phyloP scores from a whole-genome alignment of 2,329 filamentous ascomycete genomes.

The Fusarium clavum region DNA sequence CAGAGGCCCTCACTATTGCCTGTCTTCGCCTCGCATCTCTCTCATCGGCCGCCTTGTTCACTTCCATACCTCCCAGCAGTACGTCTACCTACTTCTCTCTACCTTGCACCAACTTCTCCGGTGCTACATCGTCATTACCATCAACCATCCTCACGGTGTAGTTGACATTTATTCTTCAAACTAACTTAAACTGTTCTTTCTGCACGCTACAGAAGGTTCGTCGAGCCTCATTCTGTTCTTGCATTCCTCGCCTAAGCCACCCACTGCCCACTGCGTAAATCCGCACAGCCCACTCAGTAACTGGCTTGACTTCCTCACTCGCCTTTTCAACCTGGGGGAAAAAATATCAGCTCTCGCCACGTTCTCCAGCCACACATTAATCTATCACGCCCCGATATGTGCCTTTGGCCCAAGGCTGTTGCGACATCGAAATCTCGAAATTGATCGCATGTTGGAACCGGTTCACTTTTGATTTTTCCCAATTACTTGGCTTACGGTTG shows the following conservation, averaged over 20 bases:
- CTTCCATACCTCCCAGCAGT: slow-evolving; percentile 21
- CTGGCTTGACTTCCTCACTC: slow-evolving; percentile 32
- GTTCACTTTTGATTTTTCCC: slow-evolving; percentile 26
- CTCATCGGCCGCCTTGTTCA: slow-evolving; percentile 41
- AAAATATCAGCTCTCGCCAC: slow-evolving; percentile 57
- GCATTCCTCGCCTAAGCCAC: slow-evolving; percentile 42
- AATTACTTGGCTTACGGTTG: slow-evolving; percentile 41
- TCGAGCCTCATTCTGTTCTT: slow-evolving; percentile 40
- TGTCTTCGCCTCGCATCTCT: slow-evolving; percentile 44
- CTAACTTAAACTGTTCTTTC: slow-evolving; percentile 25
- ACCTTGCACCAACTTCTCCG: slow-evolving; percentile 36
- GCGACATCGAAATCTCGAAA: slow-evolving; percentile 41
- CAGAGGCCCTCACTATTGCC: slow-evolving; percentile 41
- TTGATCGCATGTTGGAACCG: slow-evolving; percentile 41
- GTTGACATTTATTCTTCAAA: slow-evolving; percentile 17
- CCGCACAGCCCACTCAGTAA: slow-evolving; percentile 35
- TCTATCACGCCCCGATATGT: slow-evolving; percentile 53
- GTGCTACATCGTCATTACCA: slow-evolving; percentile 38
- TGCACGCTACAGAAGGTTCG: slow-evolving; percentile 24
- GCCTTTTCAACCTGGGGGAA: slow-evolving; percentile 39
- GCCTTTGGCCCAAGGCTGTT: slow-evolving; percentile 46
- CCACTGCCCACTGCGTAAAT: slow-evolving; percentile 37
- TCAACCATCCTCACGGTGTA: slow-evolving; percentile 31
- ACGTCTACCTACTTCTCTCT: slow-evolving; percentile 18
- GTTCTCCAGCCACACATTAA: slow-evolving; percentile 58